phyloP scores from a whole-genome alignment of 176 grass and related monocot genomes.

The Lolium perenne region DNA sequence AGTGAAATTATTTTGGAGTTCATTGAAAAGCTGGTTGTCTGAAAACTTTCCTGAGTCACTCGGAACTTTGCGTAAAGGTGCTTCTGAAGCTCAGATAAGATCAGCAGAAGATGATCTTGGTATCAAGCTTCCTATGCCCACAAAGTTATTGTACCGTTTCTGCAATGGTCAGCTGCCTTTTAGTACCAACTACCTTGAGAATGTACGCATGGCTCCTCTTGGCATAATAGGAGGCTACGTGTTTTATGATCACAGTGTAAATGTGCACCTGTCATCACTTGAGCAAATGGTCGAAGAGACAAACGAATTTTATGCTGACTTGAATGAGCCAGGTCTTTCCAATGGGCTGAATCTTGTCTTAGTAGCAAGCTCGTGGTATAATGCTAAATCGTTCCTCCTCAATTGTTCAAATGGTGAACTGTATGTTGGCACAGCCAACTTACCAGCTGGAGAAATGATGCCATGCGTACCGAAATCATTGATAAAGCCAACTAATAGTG shows the following conservation, averaged over 20 bases:
- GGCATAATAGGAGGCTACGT: constrained; percentile 91
- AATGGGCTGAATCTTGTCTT: constrained; percentile 53
- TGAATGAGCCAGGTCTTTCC: constrained; percentile 32
- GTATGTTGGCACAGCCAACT: constrained; percentile 74
- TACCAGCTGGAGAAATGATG: constrained; percentile 66
- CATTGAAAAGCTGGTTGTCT: constrained; percentile 72
- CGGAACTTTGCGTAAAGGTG: constrained; percentile 73
- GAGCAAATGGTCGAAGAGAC: constrained; percentile 65
- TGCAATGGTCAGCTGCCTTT: constrained; percentile 88
- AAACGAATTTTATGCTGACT: constrained; percentile 37
- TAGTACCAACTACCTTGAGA: constrained; percentile 14
- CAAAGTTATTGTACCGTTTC: constrained; percentile 83
- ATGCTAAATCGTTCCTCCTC: constrained; percentile 67
- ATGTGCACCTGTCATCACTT: constrained; percentile 85
- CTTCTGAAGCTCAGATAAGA: constrained; percentile 75
- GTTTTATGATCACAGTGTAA: constrained; percentile 62
- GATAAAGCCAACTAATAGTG: constrained; percentile 54
- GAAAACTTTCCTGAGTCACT: constrained; percentile 86
- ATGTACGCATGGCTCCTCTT: constrained; percentile 39
- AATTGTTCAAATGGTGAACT: constrained; percentile 78
- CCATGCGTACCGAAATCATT: constrained; percentile 72
- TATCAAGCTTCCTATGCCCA: constrained; percentile 75
- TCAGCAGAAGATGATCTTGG: constrained; percentile 68
- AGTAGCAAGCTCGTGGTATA: constrained; percentile 70
- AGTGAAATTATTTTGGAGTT: constrained; percentile 80